These are phyloP conservation scores for Colletotrichum destructivum DNA, from an alignment of 2,329 filamentous ascomycete genomes.

Conservation along the genomic window DNA sequence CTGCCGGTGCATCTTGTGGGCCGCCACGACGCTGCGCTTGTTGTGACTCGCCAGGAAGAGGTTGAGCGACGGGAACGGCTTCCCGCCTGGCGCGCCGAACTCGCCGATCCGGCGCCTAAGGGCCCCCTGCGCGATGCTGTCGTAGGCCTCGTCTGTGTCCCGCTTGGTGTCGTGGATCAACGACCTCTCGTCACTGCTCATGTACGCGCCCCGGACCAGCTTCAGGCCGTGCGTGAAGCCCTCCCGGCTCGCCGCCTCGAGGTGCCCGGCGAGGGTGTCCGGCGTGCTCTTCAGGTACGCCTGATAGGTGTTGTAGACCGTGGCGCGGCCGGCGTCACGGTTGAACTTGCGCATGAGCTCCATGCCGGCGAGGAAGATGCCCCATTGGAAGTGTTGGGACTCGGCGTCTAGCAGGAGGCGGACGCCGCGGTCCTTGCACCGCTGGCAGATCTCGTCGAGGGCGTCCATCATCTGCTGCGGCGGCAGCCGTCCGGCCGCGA, in stretches of 20 bases:
- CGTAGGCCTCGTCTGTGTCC: conserved; percentile 80
- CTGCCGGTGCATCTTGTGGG: conserved; percentile 72
- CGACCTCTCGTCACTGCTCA: conserved; percentile 78
- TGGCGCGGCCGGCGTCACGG: conserved; percentile 67
- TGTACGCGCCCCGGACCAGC: conserved; percentile 82
- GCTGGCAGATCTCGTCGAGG: conserved; percentile 82
- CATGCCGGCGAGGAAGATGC: conserved; percentile 86
- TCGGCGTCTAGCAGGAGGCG: conserved; percentile 89
- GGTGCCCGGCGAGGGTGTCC: conserved; percentile 69
- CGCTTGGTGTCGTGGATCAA: conserved; percentile 81
- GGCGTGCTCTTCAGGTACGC: conserved; percentile 80
- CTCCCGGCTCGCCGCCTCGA: conserved; percentile 70
- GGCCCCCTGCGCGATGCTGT: conserved; percentile 78
- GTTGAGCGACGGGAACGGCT: conserved; percentile 68
- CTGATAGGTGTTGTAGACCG: conserved; percentile 87
- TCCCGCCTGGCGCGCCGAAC: conserved; percentile 46
- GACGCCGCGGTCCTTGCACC: conserved; percentile 78
- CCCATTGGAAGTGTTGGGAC: conserved; percentile 82
- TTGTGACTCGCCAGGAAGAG: conserved; percentile 92
- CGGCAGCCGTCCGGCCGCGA: conserved; percentile 75
- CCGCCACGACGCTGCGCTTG: conserved; percentile 61
- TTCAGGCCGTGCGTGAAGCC: conserved; percentile 81
- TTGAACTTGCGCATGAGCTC: conserved; percentile 84
- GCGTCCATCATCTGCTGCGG: conserved; percentile 76
- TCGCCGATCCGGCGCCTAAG: conserved; percentile 74